Conservation (phyloP, 2,329 filamentous ascomycete species). For the Aspergillus vadensis region DNA sequence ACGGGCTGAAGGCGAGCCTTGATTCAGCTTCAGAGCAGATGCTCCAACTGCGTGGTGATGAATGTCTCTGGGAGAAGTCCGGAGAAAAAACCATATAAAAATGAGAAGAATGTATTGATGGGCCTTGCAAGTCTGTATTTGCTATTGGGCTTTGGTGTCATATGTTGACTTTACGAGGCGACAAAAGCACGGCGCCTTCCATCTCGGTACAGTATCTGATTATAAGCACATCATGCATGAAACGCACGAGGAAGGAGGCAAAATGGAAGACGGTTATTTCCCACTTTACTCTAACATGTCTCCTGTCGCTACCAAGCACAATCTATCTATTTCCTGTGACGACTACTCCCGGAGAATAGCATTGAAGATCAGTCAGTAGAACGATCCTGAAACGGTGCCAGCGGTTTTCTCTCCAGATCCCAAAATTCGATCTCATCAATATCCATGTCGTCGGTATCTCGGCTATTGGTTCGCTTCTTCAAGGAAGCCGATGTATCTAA, state of each 20-base stretch:
- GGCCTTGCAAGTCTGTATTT: no score
- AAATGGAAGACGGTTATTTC: background rate
- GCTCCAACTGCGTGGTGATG: no score
- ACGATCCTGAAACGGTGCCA: constrained; percentile 41
- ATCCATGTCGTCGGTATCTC: constrained; percentile 31
- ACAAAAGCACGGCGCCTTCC: background rate
- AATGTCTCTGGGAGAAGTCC: no score
- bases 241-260: background rate
- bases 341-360: background rate
- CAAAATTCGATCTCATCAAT: constrained; percentile 19
- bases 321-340: no score
- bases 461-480: constrained; percentile 37
- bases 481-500: constrained; percentile 8
- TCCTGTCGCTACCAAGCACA: no score
- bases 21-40: background rate
- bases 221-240: background rate
- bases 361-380: background rate
- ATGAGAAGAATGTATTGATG: no score
- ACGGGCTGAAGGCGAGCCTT: background rate
- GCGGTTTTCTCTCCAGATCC: constrained; percentile 27
- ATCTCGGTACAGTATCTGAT: background rate
- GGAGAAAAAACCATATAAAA: no score
- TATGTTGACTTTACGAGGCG: background rate
- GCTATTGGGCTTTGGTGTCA: background rate
- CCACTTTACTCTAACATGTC: background rate